Base-by-base conservation (phyloP, 352 stramenopile genomes). In the Globisporangium ultimum region DNA sequence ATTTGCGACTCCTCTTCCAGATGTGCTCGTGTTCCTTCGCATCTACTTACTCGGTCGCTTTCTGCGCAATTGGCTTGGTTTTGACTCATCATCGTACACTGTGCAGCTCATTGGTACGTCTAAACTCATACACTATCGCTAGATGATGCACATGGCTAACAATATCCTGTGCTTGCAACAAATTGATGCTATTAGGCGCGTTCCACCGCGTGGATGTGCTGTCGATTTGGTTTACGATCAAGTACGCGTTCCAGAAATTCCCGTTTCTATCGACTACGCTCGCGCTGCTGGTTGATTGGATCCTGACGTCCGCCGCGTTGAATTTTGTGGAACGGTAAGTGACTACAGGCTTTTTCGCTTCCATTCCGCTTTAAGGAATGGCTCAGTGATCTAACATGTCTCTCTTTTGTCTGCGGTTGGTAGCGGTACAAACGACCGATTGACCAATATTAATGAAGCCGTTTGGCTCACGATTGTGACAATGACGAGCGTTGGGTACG, bases 381-480 rank as follows among this genome's bases (percentile, higher is more conserved):
- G 7, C 28, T 36, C 28, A 36, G 28, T 10, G 28, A 5, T 36
- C 22, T 36, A 36, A 18, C 28, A 15, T 11, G 46, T 13, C 22
- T 24, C 14, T 10, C 2, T 56, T 14, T 22, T 22, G 5, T n/a
- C 14, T 41, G 3, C 10, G 6, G 8, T 14, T 14, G 3, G 17
- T n/a, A 81, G 78, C 24, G 72, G 65, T 4, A 73, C 63, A 51
- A 88, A 85, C 52, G 65, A 68, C 20, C 64, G 63, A 2, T 55
- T 85, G 18, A 68, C 70, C 28, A 88, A 63, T 36, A 52, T 62
- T 14, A 74, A 71, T 24, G 78, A 88, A 48, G 68, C 78, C 9
- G 62, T 84, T 7, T 88, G 78, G 78, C 66, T 88, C 42, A 82
- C 78, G n/a, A 85, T 88, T 34, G 78, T 85, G 48, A 88, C 78